Conservation (phyloP, 176 grass and related monocot species). For the Eragrostis nindensis region DNA sequence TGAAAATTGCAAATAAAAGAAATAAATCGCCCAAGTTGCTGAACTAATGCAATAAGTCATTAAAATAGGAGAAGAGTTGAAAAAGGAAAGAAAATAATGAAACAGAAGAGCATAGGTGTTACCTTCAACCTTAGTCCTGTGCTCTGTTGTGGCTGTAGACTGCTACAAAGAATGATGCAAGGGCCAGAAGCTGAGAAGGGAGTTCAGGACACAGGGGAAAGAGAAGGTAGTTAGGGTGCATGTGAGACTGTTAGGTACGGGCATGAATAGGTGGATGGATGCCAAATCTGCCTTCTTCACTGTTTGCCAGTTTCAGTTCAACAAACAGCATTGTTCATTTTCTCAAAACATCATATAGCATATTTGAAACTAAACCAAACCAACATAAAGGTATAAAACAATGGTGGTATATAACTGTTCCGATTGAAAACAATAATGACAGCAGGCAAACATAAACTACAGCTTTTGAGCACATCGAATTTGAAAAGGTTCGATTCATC, state of each 20-base stretch:
- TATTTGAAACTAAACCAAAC: background rate
- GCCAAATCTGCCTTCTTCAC: conserved; percentile 21
- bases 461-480: too few relatives aligned
- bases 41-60: background rate
- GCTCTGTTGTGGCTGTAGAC: conserved; percentile 16
- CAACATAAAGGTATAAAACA: conserved; percentile 9
- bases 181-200: conserved; percentile 9
- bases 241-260: conserved; percentile 54
- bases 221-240: conserved; percentile 29
- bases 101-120: conserved; percentile 7
- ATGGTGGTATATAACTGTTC: background rate
- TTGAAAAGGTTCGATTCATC: background rate
- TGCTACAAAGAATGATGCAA: conserved; percentile 39
- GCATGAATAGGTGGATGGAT: conserved; percentile 13
- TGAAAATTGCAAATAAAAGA: background rate
- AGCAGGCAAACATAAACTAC: background rate
- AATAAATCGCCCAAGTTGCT: background rate
- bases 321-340: background rate
- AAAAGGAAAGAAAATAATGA: conserved; percentile 19
- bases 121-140: conserved; percentile 27
- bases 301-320: conserved; percentile 18
- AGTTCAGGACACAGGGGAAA: conserved; percentile 38
- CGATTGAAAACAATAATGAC: background rate
- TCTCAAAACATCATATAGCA: background rate
- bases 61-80: background rate